These are phyloP conservation scores for Penicillium sp. DNA, from an alignment of 2,329 filamentous ascomycete genomes.

Conservation along the genomic window DNA sequence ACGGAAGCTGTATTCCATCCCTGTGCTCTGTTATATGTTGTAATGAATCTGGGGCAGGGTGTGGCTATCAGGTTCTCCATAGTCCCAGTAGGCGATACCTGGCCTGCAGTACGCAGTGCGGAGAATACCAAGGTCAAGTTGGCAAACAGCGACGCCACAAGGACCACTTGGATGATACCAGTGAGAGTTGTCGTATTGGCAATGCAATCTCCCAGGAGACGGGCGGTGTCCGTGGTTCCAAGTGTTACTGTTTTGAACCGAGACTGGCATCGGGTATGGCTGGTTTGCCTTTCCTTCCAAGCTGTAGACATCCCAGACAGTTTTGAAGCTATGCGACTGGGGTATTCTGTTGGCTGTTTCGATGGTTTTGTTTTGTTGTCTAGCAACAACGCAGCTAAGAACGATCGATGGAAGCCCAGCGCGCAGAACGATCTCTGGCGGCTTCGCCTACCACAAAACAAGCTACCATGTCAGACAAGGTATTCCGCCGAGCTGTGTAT, in stretches of 20 bases:
- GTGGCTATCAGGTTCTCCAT: too few relatives aligned
- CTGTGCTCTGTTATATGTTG: neutral
- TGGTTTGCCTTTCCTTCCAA: neutral
- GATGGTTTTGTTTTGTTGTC: neutral
- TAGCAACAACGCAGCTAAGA: neutral
- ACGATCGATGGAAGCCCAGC: neutral
- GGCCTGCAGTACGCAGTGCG: too few relatives aligned
- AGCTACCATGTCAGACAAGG: neutral
- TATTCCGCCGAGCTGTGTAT: neutral
- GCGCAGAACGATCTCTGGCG: neutral
- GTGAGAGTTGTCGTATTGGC: too few relatives aligned
- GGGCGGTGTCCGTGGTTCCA: too few relatives aligned
- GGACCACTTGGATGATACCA: too few relatives aligned
- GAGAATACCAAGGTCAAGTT: too few relatives aligned
- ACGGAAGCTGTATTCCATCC: neutral
- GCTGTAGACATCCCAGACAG: neutral
- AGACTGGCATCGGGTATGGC: neutral
- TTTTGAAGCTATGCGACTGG: neutral
- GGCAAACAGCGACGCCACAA: too few relatives aligned
- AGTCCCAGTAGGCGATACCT: too few relatives aligned
- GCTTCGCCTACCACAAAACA: neutral
- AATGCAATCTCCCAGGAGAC: too few relatives aligned
- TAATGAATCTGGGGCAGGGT: too few relatives aligned
- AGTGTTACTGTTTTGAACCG: neutral
- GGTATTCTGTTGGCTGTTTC: neutral